Evolutionary conservation across 345 rosid genomes (phyloP).

Genomic region (Salix arbutifolia): DNA sequence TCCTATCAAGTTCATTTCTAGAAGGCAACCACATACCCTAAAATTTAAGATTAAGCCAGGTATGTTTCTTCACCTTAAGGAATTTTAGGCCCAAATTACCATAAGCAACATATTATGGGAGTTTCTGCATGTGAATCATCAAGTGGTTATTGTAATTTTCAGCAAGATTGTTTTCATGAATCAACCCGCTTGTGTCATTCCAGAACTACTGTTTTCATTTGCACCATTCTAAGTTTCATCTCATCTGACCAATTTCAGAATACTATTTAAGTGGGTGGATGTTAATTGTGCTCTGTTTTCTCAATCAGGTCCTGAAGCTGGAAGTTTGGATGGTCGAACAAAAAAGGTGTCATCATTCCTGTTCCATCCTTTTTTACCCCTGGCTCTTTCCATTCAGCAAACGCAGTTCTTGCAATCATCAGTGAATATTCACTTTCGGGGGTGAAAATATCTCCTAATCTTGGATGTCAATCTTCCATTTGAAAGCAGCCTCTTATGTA

Average conservation of each 20-base stretch:
- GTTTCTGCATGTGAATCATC: too few species aligned
- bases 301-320: conserved; percentile 77
- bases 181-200: neutral
- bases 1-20: conserved; percentile 21
- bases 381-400: neutral
- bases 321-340: conserved; percentile 45
- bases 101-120: neutral
- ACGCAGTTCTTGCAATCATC: conserved; percentile 44
- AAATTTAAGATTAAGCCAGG: conserved; percentile 97
- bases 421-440: conserved; percentile 84
- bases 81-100: neutral
- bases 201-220: neutral
- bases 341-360: conserved; percentile 74
- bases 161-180: neutral
- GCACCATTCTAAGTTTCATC: too few species aligned
- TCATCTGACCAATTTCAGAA: too few species aligned
- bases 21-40: conserved; percentile 54
- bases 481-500: neutral
- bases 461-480: neutral
- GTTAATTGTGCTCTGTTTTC: conserved; percentile 7
- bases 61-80: conserved; percentile 10
- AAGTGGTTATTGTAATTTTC: neutral
- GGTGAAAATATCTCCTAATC: conserved; percentile 30
- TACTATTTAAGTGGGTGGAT: neutral
- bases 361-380: conserved; percentile 71